These are phyloP conservation scores for Clarireedia homoeocarpa DNA, from an alignment of 2,329 filamentous ascomycete genomes.

Conservation along the genomic window DNA sequence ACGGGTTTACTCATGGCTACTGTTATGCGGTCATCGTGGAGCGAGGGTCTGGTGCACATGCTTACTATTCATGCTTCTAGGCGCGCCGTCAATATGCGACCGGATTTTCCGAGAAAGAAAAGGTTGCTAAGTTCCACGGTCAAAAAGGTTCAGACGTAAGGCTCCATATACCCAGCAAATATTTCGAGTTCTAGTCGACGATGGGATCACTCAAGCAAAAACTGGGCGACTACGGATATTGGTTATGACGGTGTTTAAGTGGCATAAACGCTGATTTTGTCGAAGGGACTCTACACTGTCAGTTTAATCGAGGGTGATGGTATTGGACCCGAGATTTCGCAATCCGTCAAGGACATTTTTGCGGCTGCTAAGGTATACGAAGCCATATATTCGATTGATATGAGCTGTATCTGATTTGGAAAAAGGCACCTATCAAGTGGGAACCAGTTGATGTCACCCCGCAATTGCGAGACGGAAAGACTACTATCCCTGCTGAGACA, in stretches of 20 bases:
- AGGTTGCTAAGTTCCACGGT: constrained; percentile 90
- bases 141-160: constrained; percentile 81
- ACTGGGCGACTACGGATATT: constrained; percentile 19
- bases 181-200: background rate
- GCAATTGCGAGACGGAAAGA: constrained; percentile 88
- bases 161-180: constrained; percentile 23
- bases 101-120: constrained; percentile 38
- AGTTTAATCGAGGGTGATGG: constrained; percentile 98
- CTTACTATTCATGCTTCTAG: constrained; percentile 30
- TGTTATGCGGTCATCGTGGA: constrained; percentile 10
- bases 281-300: constrained; percentile 87
- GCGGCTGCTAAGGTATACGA: constrained; percentile 76
- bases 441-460: constrained; percentile 96
- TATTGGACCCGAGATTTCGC: constrained; percentile 94
- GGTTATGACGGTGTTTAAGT: background rate
- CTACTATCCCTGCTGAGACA: constrained; percentile 83
- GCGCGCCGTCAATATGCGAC: constrained; percentile 56
- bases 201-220: constrained; percentile 7
- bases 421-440: constrained; percentile 84
- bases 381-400: constrained; percentile 3
- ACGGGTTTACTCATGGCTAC: background rate
- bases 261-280: constrained; percentile 16
- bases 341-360: constrained; percentile 99
- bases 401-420: constrained; percentile 15
- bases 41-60: constrained; percentile 1